Conservation (phyloP, 2,329 filamentous ascomycete species). For the Tolypocladium paradoxum region DNA sequence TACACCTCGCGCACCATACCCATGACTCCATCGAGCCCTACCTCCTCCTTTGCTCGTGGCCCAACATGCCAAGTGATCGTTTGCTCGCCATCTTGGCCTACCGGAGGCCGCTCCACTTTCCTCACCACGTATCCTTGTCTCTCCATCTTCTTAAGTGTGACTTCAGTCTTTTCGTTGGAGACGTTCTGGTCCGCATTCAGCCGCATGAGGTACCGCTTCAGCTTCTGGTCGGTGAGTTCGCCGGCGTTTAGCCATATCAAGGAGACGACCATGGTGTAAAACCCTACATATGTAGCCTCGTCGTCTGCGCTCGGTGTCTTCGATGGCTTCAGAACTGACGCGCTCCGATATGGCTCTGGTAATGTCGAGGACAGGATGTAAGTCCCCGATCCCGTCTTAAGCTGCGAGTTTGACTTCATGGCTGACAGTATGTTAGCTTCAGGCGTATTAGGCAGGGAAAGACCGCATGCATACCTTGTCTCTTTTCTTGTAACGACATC, state of each 20-base stretch:
- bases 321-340: slow-evolving; percentile 57
- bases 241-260: slow-evolving; percentile 68
- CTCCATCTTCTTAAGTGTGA: slow-evolving; percentile 61
- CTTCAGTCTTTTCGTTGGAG: slow-evolving; percentile 64
- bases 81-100: slow-evolving; percentile 55
- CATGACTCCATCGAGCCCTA: slow-evolving; percentile 65
- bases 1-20: slow-evolving; percentile 56
- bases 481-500: slow-evolving; percentile 64
- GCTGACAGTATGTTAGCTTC: slow-evolving; percentile 16
- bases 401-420: slow-evolving; percentile 35
- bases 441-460: background rate
- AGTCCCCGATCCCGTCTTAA: slow-evolving; percentile 49
- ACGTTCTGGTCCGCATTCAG: slow-evolving; percentile 68
- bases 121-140: slow-evolving; percentile 77
- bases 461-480: slow-evolving; percentile 46
- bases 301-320: slow-evolving; percentile 51
- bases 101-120: slow-evolving; percentile 50
- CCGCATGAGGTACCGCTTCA: slow-evolving; percentile 63
- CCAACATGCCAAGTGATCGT: slow-evolving; percentile 75
- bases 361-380: slow-evolving; percentile 72
- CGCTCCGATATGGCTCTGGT: slow-evolving; percentile 54
- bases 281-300: slow-evolving; percentile 69
- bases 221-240: slow-evolving; percentile 63
- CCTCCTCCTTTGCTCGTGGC: slow-evolving; percentile 73
- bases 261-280: slow-evolving; percentile 72